Evolutionary conservation across 352 stramenopile species (phyloP), one percentile per base, ranked within the genome.

Genomic region (Saprolegnia parasitica): DNA sequence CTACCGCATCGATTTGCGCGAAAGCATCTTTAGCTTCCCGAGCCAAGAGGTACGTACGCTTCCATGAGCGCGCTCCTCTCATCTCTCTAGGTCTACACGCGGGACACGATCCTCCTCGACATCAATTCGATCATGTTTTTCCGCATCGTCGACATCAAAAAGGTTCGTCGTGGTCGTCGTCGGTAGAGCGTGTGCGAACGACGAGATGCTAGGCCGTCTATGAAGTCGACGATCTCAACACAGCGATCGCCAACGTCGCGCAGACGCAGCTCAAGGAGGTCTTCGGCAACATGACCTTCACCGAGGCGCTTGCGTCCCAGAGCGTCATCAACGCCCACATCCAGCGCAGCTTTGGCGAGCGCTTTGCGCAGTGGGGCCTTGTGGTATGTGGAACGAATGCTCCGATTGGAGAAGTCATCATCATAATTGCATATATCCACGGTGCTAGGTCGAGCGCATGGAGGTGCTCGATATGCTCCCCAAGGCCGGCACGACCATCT

Each of bases 211-310:
- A 70, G 63, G 74, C 74, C 24, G 46, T 79, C 4, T 79, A 79
- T 54, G 72, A 78, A 65, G 74, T 79, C 13, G 74, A 79, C 54
- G 74, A 79, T 73, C 52, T 79, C 18, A 68, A 74, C 23, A 72
- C 29, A 18, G 74, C 74, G 42, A 75, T 79, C 32, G 52, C 64
- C 32, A 79, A 79, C 57, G 72, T 76, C 15, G 74, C 74, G 45
- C 74, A 79, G 47, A 76, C 74, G 5, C 72, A 79, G 50, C 62
- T 79, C 29, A 79, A 79, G 46, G 73, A 78, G 54, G 73, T 79
- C 35, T 79, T 79, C 73, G 74, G 74, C 54, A 58, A 67, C 21
- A 79, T 78, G 74, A 79, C 74, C 2, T 78, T 79, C 49, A 68
- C 71, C 26, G 74, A 78, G 68, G 74, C 67, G 60, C 56, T 79